A percentile compares a stretch with the other conserved stretches of the same genome.
Conservation (phyloP, 2,329 filamentous ascomycete species). For the Pseudopithomyces chartarum region DNA sequence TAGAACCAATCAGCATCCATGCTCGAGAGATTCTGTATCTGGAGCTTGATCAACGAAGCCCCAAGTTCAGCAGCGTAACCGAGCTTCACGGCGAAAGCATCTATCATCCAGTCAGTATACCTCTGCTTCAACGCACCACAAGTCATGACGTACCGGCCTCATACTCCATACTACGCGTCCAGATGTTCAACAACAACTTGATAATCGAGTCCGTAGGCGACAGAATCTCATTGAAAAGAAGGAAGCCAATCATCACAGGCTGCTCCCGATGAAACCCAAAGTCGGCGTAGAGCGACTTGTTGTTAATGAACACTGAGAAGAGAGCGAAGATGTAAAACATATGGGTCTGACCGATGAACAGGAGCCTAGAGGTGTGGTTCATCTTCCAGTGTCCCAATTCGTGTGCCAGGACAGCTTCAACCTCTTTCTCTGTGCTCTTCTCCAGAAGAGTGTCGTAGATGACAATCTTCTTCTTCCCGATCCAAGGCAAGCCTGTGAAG, state of each 20-base stretch:
- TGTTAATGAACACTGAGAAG: constrained; percentile 98
- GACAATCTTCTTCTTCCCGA: constrained; percentile 94
- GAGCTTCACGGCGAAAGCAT: constrained; percentile 82
- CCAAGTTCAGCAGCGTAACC: constrained; percentile 86
- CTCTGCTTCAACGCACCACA: background rate
- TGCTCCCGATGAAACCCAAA: constrained; percentile 86
- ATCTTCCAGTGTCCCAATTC: constrained; percentile 97
- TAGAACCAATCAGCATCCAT: constrained; percentile 99
- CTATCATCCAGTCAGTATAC: constrained; percentile 45
- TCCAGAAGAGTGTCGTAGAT: constrained; percentile 98
- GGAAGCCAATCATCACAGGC: constrained; percentile 95
- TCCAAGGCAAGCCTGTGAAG: constrained; percentile 95
- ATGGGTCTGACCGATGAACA: constrained; percentile 81
- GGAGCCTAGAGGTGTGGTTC: constrained; percentile 89
- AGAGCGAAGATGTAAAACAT: constrained; percentile 96
- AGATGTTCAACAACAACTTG: constrained; percentile 93
- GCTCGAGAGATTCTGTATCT: constrained; percentile 95
- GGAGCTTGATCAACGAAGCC: constrained; percentile 89
- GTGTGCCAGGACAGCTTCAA: constrained; percentile 92
- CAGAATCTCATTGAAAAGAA: constrained; percentile 96
- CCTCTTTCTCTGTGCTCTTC: constrained; percentile 89
- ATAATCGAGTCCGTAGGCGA: constrained; percentile 92
- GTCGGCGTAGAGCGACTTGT: constrained; percentile 83
- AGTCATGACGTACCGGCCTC: constrained; percentile 68
- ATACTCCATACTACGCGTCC: constrained; percentile 94